Base-by-base conservation (phyloP, 2,329 filamentous ascomycete genomes). In the Zymoseptoria passerinii region DNA sequence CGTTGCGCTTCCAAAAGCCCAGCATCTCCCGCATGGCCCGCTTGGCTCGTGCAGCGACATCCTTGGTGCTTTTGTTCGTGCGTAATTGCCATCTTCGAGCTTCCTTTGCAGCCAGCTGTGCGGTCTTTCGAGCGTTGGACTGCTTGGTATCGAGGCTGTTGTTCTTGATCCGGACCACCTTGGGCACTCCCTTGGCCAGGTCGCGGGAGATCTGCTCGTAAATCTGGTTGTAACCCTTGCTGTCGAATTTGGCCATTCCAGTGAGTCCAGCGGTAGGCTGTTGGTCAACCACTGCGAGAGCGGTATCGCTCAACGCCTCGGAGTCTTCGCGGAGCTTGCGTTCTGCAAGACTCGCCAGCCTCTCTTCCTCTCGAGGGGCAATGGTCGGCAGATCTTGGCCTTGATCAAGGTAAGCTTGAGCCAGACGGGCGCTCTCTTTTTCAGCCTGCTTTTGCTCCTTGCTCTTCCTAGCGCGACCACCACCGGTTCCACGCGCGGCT, bases 11-110 rank as follows among this genome's bases (percentile, higher is more conserved):
- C 94, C 94, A 99, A 81, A 97, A 99, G 58, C 89, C 86, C 83
- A 96, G 94, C 94, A 99, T 99, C 76, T 99, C 94, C 72, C 94
- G 86, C 94, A 99, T 99, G 60, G 92, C 92, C 66, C 94, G 88
- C 80, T 99, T 99, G 59, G 94, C 94, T 52, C 94, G 86, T 49
- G 94, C 94, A 72, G 97, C 94, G 3, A 95, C 89, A 74, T 99
- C 94, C 74, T 99, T 99, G 73, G 89, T 94, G 71, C 92, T 95
- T 81, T 99, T 97, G 79, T 99, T 99, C 56, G 94, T 99, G 49
- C 91, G 88, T 61, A 95, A 83, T 74, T 99, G 95, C 94, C 94
- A 99, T 70, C 95, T 83, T 70, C 95, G 91, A 56, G 94, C 92
- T 76, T 99, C 94, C 73, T 99, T 99, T 61, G 92, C 95, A 7